A percentile compares a stretch with the other conserved stretches of the same genome.
Conservation (phyloP, 768 basidiomycete species). For the Leccinum longicurvipes region DNA sequence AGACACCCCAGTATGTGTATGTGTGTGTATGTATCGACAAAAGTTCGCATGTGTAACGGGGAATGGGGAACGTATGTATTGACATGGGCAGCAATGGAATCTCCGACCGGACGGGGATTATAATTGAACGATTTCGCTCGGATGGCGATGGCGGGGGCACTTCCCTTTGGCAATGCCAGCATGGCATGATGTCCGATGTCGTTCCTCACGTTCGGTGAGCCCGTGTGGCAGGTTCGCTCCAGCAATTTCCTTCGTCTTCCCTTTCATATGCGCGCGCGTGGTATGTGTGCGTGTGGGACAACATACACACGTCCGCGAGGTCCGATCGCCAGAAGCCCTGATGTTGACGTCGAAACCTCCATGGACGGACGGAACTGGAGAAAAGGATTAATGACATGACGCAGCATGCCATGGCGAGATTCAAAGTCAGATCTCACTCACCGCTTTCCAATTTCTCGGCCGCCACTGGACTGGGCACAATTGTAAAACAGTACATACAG, state of each 20-base stretch:
- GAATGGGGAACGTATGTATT: neutral
- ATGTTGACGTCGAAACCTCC: neutral
- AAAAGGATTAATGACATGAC: neutral
- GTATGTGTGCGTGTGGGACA: neutral
- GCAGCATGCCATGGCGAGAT: neutral
- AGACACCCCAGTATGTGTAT: neutral
- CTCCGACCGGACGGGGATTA: neutral
- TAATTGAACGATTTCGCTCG: neutral
- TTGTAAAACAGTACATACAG: no score
- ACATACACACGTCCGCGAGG: conserved; percentile 7
- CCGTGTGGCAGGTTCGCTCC: neutral
- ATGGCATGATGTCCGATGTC: neutral
- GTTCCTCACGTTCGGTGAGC: neutral
- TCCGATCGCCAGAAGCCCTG: conserved; percentile 13
- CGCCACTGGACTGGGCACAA: no score
- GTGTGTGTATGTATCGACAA: neutral
- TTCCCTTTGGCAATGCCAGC: neutral
- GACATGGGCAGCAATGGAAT: neutral
- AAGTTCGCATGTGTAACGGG: neutral
- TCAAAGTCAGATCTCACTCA: neutral
- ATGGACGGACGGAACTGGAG: conserved; percentile 1
- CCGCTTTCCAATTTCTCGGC: neutral
- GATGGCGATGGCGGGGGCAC: neutral
- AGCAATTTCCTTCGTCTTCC: neutral
- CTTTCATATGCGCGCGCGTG: neutral